Evolutionary conservation across 2,329 filamentous ascomycete species (phyloP), one percentile per base, ranked within the genome.

Genomic region (Aspergillus candidus): DNA sequence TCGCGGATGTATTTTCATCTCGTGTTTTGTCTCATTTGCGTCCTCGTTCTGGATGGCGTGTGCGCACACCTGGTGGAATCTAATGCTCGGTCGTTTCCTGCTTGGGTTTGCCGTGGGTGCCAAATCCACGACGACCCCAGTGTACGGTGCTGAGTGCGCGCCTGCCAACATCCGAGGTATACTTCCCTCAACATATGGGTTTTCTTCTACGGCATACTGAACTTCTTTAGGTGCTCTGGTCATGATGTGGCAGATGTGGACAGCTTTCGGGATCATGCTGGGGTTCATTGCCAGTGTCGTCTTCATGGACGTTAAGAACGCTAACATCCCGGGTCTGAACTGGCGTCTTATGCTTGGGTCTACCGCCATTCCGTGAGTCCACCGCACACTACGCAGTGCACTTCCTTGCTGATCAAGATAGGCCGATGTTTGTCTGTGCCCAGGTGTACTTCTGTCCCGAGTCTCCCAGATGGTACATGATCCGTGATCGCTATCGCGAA

Each of bases 311-410:
- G 49, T 68, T 8, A 54, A 59, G 4, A 38, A 50, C 11, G 76
- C 81, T 31, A 70, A 77, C 2, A 27, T 27, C 8, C 22, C 22
- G 8, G 78, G 81, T 18, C 71, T 76, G 17, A 68, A 81, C 51
- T 86, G 83, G 83, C 76, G 83, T 27, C 68, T 86, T 29, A 84
- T 85, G 79, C 75, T 87, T 56, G 80, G 76, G 3, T 84, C 80
- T 6, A 82, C 83, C 6, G 76, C 84, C 50, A 71, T 84, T 1
- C 77, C 82, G 1, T 79, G 81, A 0, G 62, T 86, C 1, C 80
- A 81, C 6, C 67, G 22, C 22, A 2, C 7, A 10, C 7, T 10
- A 27, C 8, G 22, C 7, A 10, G 8, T 27, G 2, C 2, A 27
- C 2, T 8, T 27, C 6, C 6, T 27, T 10, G 22, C 22, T 27